A percentile compares a stretch with the other conserved stretches of the same genome.
Evolutionary conservation across 176 grass and related monocot species (phyloP).

Genomic region (Hordeum marinum): DNA sequence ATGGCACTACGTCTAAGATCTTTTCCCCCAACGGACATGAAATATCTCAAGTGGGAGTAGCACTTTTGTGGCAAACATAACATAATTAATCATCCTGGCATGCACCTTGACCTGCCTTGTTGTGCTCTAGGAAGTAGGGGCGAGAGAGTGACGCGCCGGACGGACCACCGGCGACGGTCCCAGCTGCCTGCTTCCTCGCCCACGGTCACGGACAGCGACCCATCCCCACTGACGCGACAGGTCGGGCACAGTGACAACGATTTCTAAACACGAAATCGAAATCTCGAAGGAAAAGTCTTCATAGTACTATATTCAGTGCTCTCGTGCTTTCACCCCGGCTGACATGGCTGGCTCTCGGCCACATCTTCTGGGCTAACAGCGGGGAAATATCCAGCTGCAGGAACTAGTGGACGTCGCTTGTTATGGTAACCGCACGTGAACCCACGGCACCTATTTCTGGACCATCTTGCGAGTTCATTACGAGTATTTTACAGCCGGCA

Average conservation of each 20-base stretch:
- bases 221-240: neutral
- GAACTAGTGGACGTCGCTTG: neutral
- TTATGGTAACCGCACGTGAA: neutral
- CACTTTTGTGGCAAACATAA: too few relatives aligned
- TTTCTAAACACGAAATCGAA: neutral
- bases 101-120: too few relatives aligned
- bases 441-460: neutral
- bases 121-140: too few relatives aligned
- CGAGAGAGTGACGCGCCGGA: neutral
- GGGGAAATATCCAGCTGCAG: too few relatives aligned
- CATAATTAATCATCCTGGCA: too few relatives aligned
- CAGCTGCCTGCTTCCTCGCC: neutral
- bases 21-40: too few relatives aligned
- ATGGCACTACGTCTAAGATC: too few relatives aligned
- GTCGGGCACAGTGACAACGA: neutral
- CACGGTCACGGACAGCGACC: neutral
- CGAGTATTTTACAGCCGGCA: neutral
- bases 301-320: neutral
- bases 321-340: neutral
- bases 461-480: neutral
- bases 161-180: neutral
- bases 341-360: neutral
- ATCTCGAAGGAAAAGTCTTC: neutral
- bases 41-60: too few relatives aligned
- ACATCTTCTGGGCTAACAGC: neutral